A percentile compares a stretch with the other conserved stretches of the same genome.
These are phyloP conservation scores for Amphicarpaea edgeworthii DNA, from an alignment of 306 rosid genomes.

Conservation along the genomic window DNA sequence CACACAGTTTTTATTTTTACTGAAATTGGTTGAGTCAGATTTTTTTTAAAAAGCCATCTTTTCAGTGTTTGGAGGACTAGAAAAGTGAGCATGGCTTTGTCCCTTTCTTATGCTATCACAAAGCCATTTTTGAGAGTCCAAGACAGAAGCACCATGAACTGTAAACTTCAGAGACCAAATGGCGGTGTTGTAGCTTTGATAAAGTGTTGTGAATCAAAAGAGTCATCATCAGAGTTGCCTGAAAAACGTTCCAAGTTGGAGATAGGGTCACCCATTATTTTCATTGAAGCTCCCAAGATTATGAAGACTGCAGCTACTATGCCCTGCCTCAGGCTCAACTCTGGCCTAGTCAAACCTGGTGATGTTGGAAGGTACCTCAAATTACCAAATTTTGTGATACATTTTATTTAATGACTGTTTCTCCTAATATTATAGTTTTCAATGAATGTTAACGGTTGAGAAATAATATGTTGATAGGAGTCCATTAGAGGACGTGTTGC, in stretches of 20 bases:
- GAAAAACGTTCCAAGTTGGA: slow-evolving; percentile 56
- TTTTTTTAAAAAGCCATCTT: too few relatives aligned
- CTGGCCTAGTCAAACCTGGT: slow-evolving; percentile 80
- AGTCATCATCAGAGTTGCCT: slow-evolving; percentile 38
- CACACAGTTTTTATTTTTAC: too few relatives aligned
- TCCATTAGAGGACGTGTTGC: too few relatives aligned
- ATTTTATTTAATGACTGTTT: too few relatives aligned
- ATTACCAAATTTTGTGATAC: too few relatives aligned
- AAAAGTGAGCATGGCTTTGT: slow-evolving; percentile 45
- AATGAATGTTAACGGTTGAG: too few relatives aligned
- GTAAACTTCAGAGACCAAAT: slow-evolving; percentile 34
- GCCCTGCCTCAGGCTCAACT: slow-evolving; percentile 75
- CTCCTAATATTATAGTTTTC: too few relatives aligned
- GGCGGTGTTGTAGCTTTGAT: slow-evolving; percentile 1
- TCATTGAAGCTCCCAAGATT: slow-evolving; percentile 80
- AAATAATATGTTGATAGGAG: too few relatives aligned
- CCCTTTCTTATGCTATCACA: slow-evolving; percentile 44
- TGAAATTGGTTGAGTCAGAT: too few relatives aligned
- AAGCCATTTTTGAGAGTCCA: slow-evolving; percentile 43
- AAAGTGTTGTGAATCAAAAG: slow-evolving; percentile 67
- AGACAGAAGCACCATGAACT: not conserved
- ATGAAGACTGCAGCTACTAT: slow-evolving; percentile 77
- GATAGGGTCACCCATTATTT: slow-evolving; percentile 80
- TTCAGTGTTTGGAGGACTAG: not conserved
- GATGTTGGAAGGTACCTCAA: slow-evolving; percentile 94